Conservation (phyloP, 352 stramenopile genomes). For the Phytophthora podocarpi region DNA sequence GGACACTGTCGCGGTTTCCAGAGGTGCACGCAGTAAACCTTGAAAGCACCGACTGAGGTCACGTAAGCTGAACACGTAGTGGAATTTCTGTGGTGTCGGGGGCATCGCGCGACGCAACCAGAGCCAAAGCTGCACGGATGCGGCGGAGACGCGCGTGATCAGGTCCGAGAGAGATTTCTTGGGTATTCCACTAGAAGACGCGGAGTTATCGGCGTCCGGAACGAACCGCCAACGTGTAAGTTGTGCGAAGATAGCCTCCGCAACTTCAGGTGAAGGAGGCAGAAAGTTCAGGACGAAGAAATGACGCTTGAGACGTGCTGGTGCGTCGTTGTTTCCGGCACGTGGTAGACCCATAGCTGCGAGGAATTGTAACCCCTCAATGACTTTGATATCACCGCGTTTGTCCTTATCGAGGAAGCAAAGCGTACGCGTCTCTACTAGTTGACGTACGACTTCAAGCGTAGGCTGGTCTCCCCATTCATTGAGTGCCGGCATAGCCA, state of each 20-base stretch:
- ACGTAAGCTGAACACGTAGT: slow-evolving; percentile 84
- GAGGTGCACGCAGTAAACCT: slow-evolving; percentile 66
- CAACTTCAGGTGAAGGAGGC: slow-evolving; percentile 69
- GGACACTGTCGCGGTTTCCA: slow-evolving; percentile 47
- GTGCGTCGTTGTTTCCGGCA: slow-evolving; percentile 84
- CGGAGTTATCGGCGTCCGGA: slow-evolving; percentile 22
- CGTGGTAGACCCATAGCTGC: slow-evolving; percentile 66
- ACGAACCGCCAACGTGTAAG: slow-evolving; percentile 68
- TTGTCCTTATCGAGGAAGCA: slow-evolving; percentile 89
- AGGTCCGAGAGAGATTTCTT: slow-evolving; percentile 55
- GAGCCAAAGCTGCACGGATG: slow-evolving; percentile 69
- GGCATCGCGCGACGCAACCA: slow-evolving; percentile 75
- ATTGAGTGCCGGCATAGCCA: slow-evolving; percentile 72
- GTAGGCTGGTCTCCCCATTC: slow-evolving; percentile 80
- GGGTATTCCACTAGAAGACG: slow-evolving; percentile 2
- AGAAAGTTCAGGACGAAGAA: slow-evolving; percentile 91
- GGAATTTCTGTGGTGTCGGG: slow-evolving; percentile 80
- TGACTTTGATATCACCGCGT: slow-evolving; percentile 75
- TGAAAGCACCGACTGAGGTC: slow-evolving; percentile 82
- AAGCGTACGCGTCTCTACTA: slow-evolving; percentile 68
- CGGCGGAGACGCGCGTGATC: slow-evolving; percentile 44
- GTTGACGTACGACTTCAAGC: slow-evolving; percentile 73
- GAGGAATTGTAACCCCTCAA: slow-evolving; percentile 73
- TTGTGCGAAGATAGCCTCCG: slow-evolving; percentile 89
- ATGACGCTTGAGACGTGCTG: slow-evolving; percentile 89